These are phyloP conservation scores for Cordyceps javanica DNA, from an alignment of 2,329 filamentous ascomycete genomes.

Conservation along the genomic window DNA sequence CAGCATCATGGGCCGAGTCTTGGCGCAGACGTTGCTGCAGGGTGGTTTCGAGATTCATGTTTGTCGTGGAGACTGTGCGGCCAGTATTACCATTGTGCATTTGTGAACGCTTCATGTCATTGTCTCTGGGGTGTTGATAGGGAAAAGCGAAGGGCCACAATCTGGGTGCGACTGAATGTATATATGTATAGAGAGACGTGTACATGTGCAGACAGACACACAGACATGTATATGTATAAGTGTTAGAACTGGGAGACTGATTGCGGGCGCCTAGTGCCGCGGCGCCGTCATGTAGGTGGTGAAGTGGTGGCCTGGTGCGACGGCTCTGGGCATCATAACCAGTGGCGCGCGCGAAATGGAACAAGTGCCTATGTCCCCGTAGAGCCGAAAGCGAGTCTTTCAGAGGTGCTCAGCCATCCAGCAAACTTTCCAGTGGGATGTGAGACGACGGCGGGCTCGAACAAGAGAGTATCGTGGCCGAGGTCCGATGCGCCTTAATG, in stretches of 20 bases:
- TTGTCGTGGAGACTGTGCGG: background rate
- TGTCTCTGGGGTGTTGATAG: background rate
- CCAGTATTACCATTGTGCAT: background rate
- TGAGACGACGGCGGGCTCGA: background rate
- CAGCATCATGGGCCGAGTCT: background rate
- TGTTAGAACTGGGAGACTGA: background rate
- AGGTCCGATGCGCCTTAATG: background rate
- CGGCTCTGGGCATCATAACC: background rate
- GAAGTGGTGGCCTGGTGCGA: background rate
- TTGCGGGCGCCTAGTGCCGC: background rate
- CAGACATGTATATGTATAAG: background rate
- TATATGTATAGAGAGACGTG: no score
- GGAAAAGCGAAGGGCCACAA: background rate
- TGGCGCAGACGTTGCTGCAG: background rate
- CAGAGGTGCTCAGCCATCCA: background rate
- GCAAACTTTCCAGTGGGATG: background rate
- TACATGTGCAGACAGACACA: no score
- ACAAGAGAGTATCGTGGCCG: background rate
- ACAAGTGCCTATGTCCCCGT: background rate
- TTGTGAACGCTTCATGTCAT: slow-evolving; percentile 1
- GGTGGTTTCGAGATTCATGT: background rate
- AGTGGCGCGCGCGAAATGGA: background rate
- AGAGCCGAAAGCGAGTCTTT: background rate
- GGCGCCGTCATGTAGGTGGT: background rate
- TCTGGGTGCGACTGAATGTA: background rate